Evolutionary conservation across 2,329 filamentous ascomycete genomes (phyloP).

Genomic region (Xylariales sp.): DNA sequence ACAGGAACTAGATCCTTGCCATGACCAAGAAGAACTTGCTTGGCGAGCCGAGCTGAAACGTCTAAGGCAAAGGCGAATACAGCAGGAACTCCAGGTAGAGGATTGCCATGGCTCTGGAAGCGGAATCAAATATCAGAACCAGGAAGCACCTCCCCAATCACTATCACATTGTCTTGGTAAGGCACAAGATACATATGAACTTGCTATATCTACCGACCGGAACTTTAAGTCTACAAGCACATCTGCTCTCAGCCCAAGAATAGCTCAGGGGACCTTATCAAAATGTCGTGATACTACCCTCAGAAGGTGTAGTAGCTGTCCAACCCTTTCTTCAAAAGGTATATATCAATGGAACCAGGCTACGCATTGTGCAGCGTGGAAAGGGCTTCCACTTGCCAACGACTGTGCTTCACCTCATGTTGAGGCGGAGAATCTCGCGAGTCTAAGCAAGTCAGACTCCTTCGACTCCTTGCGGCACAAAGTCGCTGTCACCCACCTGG

Average conservation of each 20-base stretch:
- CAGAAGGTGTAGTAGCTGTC: constrained; percentile 13
- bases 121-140: too few species aligned
- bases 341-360: too few species aligned
- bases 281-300: constrained; percentile 2
- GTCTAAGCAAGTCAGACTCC: constrained; percentile 17
- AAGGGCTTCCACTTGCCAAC: too few species aligned
- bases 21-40: constrained; percentile 48
- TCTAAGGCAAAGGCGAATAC: constrained; percentile 52
- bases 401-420: constrained; percentile 17
- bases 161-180: too few species aligned
- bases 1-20: too few species aligned
- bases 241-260: not conserved
- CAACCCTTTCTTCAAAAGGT: too few species aligned
- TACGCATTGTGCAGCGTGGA: too few species aligned
- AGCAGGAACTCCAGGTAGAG: constrained; percentile 50
- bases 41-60: constrained; percentile 52
- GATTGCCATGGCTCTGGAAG: too few species aligned
- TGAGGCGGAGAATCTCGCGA: constrained; percentile 15
- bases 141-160: too few species aligned
- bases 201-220: constrained; percentile 24
- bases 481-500: constrained; percentile 19
- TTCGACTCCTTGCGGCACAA: constrained; percentile 23
- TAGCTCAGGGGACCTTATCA: not conserved
- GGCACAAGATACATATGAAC: constrained; percentile 47
- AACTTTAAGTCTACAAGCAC: not conserved